Evolutionary conservation across 257 asterid genomes (phyloP).

Genomic region (Petunia axillaris): DNA sequence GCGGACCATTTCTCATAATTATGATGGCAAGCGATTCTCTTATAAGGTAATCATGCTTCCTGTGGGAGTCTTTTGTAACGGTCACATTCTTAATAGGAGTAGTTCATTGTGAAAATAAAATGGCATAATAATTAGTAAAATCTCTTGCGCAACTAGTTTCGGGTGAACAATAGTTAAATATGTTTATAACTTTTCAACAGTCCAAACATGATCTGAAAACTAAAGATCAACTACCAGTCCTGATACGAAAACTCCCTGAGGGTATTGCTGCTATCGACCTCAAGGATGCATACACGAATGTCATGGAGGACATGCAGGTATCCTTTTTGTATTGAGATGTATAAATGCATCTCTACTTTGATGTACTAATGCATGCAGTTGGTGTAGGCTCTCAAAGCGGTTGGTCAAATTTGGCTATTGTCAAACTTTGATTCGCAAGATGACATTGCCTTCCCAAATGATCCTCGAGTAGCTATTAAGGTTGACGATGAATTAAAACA

Average conservation of each 20-base stretch:
- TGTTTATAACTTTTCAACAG: slow-evolving; percentile 42
- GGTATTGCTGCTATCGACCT: slow-evolving; percentile 83
- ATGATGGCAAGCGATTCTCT: slow-evolving; percentile 70
- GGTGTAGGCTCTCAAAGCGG: slow-evolving; percentile 60
- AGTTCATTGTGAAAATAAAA: no score
- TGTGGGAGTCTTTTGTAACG: neutral
- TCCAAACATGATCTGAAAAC: slow-evolving; percentile 67
- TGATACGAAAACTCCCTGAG: slow-evolving; percentile 58
- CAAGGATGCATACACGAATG: slow-evolving; percentile 80
- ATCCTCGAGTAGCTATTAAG: slow-evolving; percentile 52
- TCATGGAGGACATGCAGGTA: slow-evolving; percentile 93
- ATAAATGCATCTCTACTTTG: no score
- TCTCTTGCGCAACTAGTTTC: no score
- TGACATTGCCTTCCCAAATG: slow-evolving; percentile 81
- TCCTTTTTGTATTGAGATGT: neutral
- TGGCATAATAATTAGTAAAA: no score
- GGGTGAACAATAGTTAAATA: no score
- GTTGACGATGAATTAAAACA: slow-evolving; percentile 76
- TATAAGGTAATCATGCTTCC: slow-evolving; percentile 67
- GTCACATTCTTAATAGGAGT: no score
- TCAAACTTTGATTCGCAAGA: slow-evolving; percentile 75
- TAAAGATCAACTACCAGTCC: slow-evolving; percentile 59
- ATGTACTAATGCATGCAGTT: neutral
- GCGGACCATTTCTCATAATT: neutral
- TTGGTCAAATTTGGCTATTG: slow-evolving; percentile 67